Base-by-base conservation (phyloP, 140 eudicot species). In the Oenanthe javanica region DNA sequence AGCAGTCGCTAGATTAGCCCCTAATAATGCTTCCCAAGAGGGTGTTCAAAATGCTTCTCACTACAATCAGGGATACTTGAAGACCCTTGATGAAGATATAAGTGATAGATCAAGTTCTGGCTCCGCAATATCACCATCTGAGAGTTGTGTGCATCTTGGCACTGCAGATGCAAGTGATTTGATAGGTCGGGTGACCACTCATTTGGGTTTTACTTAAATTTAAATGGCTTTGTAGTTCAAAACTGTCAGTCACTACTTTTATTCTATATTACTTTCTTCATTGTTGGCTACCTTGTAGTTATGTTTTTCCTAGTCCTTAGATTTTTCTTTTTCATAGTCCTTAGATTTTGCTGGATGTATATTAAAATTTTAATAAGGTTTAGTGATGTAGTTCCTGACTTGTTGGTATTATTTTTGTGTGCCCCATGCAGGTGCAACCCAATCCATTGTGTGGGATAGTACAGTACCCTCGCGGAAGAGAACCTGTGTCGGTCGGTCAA, bases 101-200 rank as follows among this genome's bases (percentile, higher is more conserved):
- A 96, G 98, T 63, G 93, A 96, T 81, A 82, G 98, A 76, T 96
- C 99, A 45, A 96, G 99, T 82, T 96, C 99, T 76, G 99, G 99
- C 48, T 96, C 99, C 40, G 99, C 97, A 64, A 87, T 95, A 40
- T 95, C 99, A 5, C 93, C 93, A 47, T 89, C 98, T 18, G 99
- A 93, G 88, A 93, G 97, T 67, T 96, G 90, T 89, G 93, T 88
- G 66, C 99, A 88, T 82, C 83, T 89, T 82, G 93, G 92, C 31
- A 87, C 89, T 81, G 96, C 89, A 64, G 98, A 91, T 89, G 97
- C 89, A 86, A 93, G 98, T 88, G 99, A 95, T 84, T 84, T 93
- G 75, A 90, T 98, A 80, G 98, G 99, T 95, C 67, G 67, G 85
- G 51, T 78, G 78, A 51, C 43, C 59, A 73, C 57, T 73, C 27